Percentiles rank a stretch among this genome's conserved stretches.
phyloP scores from a whole-genome alignment of 2,329 filamentous ascomycete species.

The Rutstroemia sp. region DNA sequence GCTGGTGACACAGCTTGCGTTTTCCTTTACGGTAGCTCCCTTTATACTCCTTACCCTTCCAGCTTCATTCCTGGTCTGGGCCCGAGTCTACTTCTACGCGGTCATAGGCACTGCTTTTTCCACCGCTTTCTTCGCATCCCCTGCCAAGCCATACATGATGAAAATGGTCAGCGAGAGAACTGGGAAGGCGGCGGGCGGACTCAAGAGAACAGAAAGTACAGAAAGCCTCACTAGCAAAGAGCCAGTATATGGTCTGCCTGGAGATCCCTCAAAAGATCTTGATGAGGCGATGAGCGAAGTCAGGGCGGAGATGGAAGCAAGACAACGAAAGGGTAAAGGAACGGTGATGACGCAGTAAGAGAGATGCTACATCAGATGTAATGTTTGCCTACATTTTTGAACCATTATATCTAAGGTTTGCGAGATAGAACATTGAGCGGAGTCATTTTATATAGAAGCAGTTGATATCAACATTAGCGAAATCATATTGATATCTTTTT shows the following conservation, averaged over 20 bases:
- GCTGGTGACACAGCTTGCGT: slow-evolving; percentile 70
- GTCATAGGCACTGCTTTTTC: slow-evolving; percentile 58
- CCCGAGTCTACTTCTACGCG: slow-evolving; percentile 81
- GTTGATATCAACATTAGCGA: too few relatives aligned
- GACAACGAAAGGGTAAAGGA: slow-evolving; percentile 18
- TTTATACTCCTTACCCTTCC: slow-evolving; percentile 75
- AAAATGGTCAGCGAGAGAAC: slow-evolving; percentile 52
- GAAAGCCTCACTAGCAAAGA: slow-evolving; percentile 49
- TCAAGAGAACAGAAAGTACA: slow-evolving; percentile 45
- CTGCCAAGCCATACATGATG: slow-evolving; percentile 56
- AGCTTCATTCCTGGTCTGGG: slow-evolving; percentile 69
- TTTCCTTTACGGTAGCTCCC: slow-evolving; percentile 75
- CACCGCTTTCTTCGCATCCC: slow-evolving; percentile 72
- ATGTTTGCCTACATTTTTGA: not conserved
- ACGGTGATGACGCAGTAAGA: not conserved
- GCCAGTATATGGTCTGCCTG: slow-evolving; percentile 70
- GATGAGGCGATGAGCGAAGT: slow-evolving; percentile 49
- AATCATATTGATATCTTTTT: too few relatives aligned
- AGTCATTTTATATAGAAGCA: too few relatives aligned
- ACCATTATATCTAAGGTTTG: too few relatives aligned
- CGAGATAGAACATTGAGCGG: too few relatives aligned
- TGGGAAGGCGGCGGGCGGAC: slow-evolving; percentile 31
- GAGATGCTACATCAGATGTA: not conserved
- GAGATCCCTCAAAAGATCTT: slow-evolving; percentile 67
- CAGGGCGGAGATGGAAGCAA: slow-evolving; percentile 39